Evolutionary conservation across 345 rosid genomes (phyloP), one percentile per base, ranked within the genome.

Genomic region (Eucalyptus erythrocorys): DNA sequence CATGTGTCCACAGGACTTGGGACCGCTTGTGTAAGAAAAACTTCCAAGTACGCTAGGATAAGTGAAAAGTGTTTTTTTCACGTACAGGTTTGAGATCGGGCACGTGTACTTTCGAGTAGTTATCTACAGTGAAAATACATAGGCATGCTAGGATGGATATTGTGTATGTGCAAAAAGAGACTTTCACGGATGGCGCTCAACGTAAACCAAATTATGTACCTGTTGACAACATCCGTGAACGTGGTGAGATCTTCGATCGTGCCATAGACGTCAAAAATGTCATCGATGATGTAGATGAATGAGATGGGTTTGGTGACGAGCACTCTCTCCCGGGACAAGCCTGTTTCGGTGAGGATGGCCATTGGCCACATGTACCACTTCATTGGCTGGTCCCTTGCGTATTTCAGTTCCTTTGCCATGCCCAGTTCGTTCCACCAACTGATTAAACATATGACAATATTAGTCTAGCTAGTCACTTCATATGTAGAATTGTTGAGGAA

Each of bases 281-380:
- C 90, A 12, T 89, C 88, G 64, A 89, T 71, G 71, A 68, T 11
- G 85, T 89, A 89, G 85, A 86, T 48, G 32, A 89, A n/a, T 13
- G 90, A 86, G n/a, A 86, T 86, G 68, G 88, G 48, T 32, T 89
- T 89, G 48, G 90, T 89, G 42, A 89, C 88, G 40, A 66, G 85
- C 51, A 89, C 86, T 49, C 90, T 89, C 86, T 85, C 87, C 68
- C 24, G 32, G 15, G 88, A 86, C 85, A 89, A 40, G 30, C 43
- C 34, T 48, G 88, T 85, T 34, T 89, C 66, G 21, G 85, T 27
- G 32, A 86, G 59, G 17, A 71, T 30, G 8, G 86, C 88, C 88
- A 89, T 89, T 19, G 88, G 66, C 90, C 90, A 89, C 86, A 68
- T 86, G 88, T 89, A 89, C 90, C 90, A 89, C 51, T 86, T 89